A percentile compares a stretch with the other conserved stretches of the same genome.
phyloP scores from a whole-genome alignment of 202 grass and related monocot species.

The Schoenoplectus triqueter region DNA sequence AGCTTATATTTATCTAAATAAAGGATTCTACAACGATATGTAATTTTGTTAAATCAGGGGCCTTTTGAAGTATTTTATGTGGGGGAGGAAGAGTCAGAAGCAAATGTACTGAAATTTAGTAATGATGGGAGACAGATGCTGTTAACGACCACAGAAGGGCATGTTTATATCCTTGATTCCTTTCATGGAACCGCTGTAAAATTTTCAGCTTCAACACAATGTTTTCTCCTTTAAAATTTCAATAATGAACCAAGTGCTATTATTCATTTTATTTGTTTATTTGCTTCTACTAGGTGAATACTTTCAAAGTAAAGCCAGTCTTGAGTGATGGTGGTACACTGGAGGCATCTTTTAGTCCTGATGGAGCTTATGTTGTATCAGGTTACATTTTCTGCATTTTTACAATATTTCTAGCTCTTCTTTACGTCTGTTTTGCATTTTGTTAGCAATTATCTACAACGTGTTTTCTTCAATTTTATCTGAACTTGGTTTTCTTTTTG shows the following conservation, averaged over 20 bases:
- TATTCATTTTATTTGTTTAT: neutral
- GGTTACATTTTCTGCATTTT: slow-evolving; percentile 47
- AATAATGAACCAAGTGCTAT: neutral
- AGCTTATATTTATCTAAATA: neutral
- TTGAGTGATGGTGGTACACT: slow-evolving; percentile 61
- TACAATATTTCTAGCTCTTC: neutral
- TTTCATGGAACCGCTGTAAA: slow-evolving; percentile 82
- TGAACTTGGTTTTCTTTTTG: neutral
- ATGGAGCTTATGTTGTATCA: slow-evolving; percentile 89
- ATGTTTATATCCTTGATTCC: slow-evolving; percentile 87
- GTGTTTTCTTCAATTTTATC: no score
- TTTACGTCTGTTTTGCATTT: neutral
- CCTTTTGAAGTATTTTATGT: slow-evolving; percentile 84
- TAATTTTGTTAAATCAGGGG: slow-evolving; percentile 49
- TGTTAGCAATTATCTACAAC: neutral
- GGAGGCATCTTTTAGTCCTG: slow-evolving; percentile 96
- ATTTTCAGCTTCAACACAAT: slow-evolving; percentile 28
- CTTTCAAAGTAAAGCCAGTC: slow-evolving; percentile 84
- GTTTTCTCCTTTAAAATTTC: neutral
- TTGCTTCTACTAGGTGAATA: slow-evolving; percentile 52
- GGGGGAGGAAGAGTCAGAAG: slow-evolving; percentile 70
- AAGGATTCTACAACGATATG: neutral
- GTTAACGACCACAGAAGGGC: slow-evolving; percentile 85
- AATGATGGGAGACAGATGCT: slow-evolving; percentile 82
- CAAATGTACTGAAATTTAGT: slow-evolving; percentile 93